Percentiles rank a stretch among this genome's conserved stretches.
Evolutionary conservation across 805 yeast species (phyloP).

Genomic region (Blastobotrys robertii): DNA sequence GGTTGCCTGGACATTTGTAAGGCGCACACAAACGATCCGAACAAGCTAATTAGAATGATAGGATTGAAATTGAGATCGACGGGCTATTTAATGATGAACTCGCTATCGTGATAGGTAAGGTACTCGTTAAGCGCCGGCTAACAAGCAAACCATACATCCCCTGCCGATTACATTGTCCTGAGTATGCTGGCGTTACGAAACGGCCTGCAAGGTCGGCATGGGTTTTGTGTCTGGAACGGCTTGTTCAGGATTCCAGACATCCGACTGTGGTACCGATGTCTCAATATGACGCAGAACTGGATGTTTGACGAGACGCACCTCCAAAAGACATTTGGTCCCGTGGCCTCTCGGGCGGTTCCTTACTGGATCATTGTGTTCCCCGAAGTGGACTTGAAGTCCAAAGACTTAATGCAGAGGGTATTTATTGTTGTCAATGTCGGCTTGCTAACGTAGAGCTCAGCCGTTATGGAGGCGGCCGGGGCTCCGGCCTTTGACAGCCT

Average conservation of each 20-base stretch:
- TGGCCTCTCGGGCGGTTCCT: background rate
- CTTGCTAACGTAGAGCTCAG: background rate
- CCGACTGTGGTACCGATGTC: slow-evolving; percentile 36
- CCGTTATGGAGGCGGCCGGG: too few relatives aligned
- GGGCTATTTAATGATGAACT: too few relatives aligned
- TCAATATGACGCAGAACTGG: slow-evolving; percentile 65
- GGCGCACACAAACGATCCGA: too few relatives aligned
- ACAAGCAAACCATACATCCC: slow-evolving; percentile 52
- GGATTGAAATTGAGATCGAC: too few relatives aligned
- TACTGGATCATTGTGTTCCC: slow-evolving; percentile 69
- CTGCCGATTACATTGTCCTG: slow-evolving; percentile 57
- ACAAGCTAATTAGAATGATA: too few relatives aligned
- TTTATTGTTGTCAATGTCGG: background rate
- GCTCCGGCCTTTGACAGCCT: slow-evolving; percentile 29
- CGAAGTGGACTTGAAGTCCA: slow-evolving; percentile 61
- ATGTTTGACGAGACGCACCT: slow-evolving; percentile 29
- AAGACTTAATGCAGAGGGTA: slow-evolving; percentile 30
- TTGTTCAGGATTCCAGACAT: slow-evolving; percentile 54
- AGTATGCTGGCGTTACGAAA: slow-evolving; percentile 21
- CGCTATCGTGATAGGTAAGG: too few relatives aligned
- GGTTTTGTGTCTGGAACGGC: slow-evolving; percentile 60
- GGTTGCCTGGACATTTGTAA: too few relatives aligned
- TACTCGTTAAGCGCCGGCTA: too few relatives aligned
- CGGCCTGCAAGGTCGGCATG: slow-evolving; percentile 28
- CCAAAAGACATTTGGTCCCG: slow-evolving; percentile 13